These are phyloP conservation scores for Sclerotinia spermophila DNA, from an alignment of 2,329 filamentous ascomycete species.

Conservation along the genomic window DNA sequence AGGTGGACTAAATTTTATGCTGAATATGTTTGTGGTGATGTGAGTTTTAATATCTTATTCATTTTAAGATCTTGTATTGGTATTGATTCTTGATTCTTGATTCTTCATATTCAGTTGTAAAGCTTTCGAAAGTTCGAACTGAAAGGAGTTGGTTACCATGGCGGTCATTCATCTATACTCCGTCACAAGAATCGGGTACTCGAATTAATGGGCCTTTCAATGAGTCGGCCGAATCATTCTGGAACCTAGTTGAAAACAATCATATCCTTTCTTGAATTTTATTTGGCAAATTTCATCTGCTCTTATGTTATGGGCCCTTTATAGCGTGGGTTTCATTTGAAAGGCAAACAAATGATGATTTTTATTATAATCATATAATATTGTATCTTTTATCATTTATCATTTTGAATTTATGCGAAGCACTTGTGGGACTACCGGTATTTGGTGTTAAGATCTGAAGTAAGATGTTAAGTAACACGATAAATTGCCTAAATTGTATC, in stretches of 20 bases:
- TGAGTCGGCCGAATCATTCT: not conserved
- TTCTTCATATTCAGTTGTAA: no score
- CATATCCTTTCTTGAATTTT: not conserved
- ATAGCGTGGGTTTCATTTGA: no score
- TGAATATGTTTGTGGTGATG: not conserved
- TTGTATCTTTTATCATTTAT: no score
- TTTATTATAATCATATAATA: not conserved
- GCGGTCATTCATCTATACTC: no score
- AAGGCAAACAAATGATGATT: not conserved
- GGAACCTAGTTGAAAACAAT: not conserved
- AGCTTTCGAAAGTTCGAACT: not conserved
- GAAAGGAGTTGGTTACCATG: no score
- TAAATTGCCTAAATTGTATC: not conserved
- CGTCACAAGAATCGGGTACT: not conserved
- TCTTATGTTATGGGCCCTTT: no score
- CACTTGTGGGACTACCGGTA: rapidly evolving
- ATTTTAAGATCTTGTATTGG: not conserved
- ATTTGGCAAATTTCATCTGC: not conserved
- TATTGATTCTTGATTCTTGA: no score
- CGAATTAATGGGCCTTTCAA: no score
- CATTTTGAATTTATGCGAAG: not conserved
- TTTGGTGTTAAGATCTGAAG: not conserved
- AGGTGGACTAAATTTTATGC: not conserved
- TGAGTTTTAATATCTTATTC: not conserved
- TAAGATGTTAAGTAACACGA: not conserved